phyloP scores from a whole-genome alignment of 257 asterid genomes.

The Scutellaria galericulata region DNA sequence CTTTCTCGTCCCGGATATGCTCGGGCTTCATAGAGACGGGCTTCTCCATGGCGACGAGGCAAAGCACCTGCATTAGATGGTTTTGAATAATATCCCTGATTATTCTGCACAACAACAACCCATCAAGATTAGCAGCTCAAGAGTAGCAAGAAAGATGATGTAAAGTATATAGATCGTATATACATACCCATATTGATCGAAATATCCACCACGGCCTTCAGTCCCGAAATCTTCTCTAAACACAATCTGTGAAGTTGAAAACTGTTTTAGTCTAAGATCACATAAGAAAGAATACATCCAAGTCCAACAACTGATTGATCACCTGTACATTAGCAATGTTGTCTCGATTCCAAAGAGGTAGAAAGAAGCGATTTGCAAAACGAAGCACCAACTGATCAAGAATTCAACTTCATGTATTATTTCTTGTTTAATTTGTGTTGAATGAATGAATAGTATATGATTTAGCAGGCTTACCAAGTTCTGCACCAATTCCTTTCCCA shows the following conservation, averaged over 20 bases:
- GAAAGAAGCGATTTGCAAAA: constrained; percentile 92
- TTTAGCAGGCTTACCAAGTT: constrained; percentile 66
- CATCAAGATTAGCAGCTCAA: too few relatives aligned
- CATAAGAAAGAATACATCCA: constrained; percentile 2
- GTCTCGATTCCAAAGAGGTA: constrained; percentile 99
- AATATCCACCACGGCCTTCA: constrained; percentile 99
- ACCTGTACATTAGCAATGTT: constrained; percentile 95
- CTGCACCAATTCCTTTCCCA: constrained; percentile 99
- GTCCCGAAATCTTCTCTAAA: constrained; percentile 99
- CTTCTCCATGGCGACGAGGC: constrained; percentile 96
- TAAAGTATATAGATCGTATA: not conserved
- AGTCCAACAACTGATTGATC: constrained; percentile 17
- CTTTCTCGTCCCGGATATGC: constrained; percentile 93
- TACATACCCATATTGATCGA: constrained; percentile 88
- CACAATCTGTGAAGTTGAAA: constrained; percentile 67
- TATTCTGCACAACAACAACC: constrained; percentile 54
- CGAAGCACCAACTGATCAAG: constrained; percentile 92
- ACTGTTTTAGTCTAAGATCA: constrained; percentile 22
- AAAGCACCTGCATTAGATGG: constrained; percentile 89
- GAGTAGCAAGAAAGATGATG: too few relatives aligned
- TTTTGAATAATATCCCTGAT: constrained; percentile 93
- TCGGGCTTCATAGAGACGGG: constrained; percentile 85
- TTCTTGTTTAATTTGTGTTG: too few relatives aligned
- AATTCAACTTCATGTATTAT: constrained; percentile 3
- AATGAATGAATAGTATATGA: too few relatives aligned